Conservation (phyloP, 1,139 yeast species). For the Sporopachydermia cereana region DNA sequence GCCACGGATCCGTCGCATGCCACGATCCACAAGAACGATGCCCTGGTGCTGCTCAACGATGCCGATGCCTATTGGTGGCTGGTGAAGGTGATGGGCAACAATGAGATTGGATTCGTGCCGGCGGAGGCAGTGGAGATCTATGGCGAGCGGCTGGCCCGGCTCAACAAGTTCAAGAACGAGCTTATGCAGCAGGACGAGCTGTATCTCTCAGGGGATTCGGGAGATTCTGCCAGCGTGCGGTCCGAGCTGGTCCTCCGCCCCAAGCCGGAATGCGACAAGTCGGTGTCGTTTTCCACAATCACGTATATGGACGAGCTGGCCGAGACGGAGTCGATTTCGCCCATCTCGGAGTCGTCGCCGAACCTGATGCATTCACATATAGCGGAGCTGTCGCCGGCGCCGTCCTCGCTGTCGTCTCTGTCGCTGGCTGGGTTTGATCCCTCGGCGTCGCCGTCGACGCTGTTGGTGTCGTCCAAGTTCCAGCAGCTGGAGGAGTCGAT, state of each 20-base stretch:
- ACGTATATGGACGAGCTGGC: background rate
- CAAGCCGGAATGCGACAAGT: background rate
- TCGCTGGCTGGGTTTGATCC: background rate
- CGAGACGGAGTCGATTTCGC: background rate
- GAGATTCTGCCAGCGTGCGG: too few species aligned
- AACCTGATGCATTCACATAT: too few species aligned
- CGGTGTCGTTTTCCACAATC: slow-evolving; percentile 4
- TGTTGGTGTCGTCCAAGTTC: background rate
- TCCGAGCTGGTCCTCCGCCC: too few species aligned
- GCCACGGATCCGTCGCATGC: slow-evolving; percentile 97
- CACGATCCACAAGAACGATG: slow-evolving; percentile 66
- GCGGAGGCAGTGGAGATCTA: slow-evolving; percentile 92
- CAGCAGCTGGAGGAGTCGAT: background rate
- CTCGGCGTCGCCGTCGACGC: background rate
- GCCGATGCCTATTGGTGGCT: slow-evolving; percentile 97
- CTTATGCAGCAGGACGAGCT: slow-evolving; percentile 26
- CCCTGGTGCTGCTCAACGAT: slow-evolving; percentile 73
- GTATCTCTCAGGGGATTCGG: too few species aligned
- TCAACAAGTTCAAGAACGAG: slow-evolving; percentile 88
- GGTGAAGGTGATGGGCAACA: slow-evolving; percentile 58
- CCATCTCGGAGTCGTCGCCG: background rate
- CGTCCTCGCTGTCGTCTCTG: slow-evolving; percentile 6
- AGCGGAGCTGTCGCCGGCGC: slow-evolving; percentile 7
- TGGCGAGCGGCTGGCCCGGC: slow-evolving; percentile 79
- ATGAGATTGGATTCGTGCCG: slow-evolving; percentile 85